phyloP scores from a whole-genome alignment of 2,329 filamentous ascomycete genomes.

The Monosporascus sp. region DNA sequence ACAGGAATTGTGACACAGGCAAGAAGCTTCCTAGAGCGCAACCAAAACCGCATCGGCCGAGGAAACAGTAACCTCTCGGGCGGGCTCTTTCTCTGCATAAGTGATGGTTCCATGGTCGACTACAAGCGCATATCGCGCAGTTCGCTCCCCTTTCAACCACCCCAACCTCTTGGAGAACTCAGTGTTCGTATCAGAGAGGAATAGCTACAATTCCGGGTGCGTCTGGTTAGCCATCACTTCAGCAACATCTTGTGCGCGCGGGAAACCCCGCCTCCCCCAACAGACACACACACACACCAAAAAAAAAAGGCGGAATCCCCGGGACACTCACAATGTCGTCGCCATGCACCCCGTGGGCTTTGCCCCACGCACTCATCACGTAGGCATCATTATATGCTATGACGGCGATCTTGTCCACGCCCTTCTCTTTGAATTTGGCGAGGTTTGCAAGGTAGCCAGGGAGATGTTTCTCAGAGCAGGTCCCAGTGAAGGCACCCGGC shows the following conservation, averaged over 20 bases:
- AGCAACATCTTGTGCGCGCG: too few species aligned
- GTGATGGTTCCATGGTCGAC: constrained; percentile 75
- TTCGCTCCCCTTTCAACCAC: too few species aligned
- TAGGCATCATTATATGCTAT: constrained; percentile 78
- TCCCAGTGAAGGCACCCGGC: constrained; percentile 73
- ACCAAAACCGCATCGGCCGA: constrained; percentile 44
- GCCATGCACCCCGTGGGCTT: constrained; percentile 70
- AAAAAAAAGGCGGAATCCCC: too few species aligned
- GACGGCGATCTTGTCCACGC: constrained; percentile 73
- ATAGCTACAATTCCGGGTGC: too few species aligned
- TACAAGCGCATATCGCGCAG: constrained; percentile 38
- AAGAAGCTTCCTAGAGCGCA: constrained; percentile 3
- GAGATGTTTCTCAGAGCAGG: constrained; percentile 74
- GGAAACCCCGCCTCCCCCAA: too few species aligned
- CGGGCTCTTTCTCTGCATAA: constrained; percentile 68
- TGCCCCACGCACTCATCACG: constrained; percentile 84
- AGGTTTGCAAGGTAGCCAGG: constrained; percentile 70
- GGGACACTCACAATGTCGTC: constrained; percentile 47
- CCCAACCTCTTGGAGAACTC: too few species aligned
- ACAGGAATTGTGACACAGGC: too few species aligned
- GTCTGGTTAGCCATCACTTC: too few species aligned
- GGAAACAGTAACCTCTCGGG: constrained; percentile 39
- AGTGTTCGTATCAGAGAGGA: too few species aligned
- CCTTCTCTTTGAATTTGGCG: constrained; percentile 66
- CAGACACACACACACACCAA: too few species aligned